Evolutionary conservation across 768 basidiomycete species (phyloP), one percentile per base, ranked within the genome.

Genomic region (Trametes cingulata): DNA sequence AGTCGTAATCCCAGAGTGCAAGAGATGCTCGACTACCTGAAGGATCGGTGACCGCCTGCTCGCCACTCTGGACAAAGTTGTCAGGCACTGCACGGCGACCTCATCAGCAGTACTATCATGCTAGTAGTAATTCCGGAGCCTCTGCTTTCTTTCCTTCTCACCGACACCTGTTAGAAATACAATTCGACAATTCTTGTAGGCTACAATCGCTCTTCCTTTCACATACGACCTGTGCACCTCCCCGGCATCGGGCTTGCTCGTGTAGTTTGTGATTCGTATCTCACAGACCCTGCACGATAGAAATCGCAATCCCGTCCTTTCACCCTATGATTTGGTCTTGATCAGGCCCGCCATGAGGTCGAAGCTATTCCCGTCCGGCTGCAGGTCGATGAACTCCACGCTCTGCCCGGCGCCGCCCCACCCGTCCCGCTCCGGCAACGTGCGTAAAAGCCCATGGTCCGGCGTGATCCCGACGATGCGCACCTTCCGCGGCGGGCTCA

Each of bases 291-390:
- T n/a, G n/a, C n/a, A n/a, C n/a, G n/a, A n/a, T n/a, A n/a, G 29
- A 33, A 4, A 10, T 33, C 29, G 10, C 29, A 10, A 33, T 33
- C 29, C 10, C 29, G 29, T 40, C 14, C 13, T 13, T 13, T 14
- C 39, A 14, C 39, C 13, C 43, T 56, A 67, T n/a, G 55, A 56
- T 67, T 83, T 84, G 27, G 76, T 68, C 69, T 76, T 88, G 65
- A 96, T 95, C 72, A 96, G 71, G 33, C 93, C 93, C 36, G 86
- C 82, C 90, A 97, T 90, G 64, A 98, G 78, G 73, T 98, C 96
- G 65, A 98, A 98, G 68, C 93, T 93, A 71, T 99, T 99, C 50
- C 95, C 93, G 68, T 98, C 95, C 1, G 97, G 97, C 71, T 97
- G 97, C 19, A 99, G 74, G 73, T 99, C 95, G 52, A 98, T 87